These are phyloP conservation scores for Phytophthora cryptogea DNA, from an alignment of 352 stramenopile species.

Conservation along the genomic window DNA sequence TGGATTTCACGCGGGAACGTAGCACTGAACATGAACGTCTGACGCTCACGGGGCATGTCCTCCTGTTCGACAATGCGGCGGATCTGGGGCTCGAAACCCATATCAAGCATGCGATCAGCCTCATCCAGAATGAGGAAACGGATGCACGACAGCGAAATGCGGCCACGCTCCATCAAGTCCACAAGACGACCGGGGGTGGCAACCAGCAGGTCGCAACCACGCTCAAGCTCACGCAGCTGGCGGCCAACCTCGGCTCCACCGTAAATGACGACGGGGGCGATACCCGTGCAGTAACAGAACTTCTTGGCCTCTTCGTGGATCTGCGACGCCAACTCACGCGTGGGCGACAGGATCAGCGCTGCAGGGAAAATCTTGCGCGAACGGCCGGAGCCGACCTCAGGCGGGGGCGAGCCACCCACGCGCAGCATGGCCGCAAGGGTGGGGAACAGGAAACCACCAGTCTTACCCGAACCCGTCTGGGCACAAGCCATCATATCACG, in stretches of 20 bases:
- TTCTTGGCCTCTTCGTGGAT: constrained; percentile 96
- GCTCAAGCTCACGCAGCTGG: constrained; percentile 86
- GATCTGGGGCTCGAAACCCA: constrained; percentile 99
- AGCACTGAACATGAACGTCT: constrained; percentile 99
- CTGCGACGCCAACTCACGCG: constrained; percentile 94
- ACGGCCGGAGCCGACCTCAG: constrained; percentile 55
- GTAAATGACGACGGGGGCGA: constrained; percentile 95
- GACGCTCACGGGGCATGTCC: constrained; percentile 96
- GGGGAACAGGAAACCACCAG: constrained; percentile 96
- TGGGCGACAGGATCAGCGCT: constrained; percentile 94
- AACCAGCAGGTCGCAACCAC: constrained; percentile 97
- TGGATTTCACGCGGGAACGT: constrained; percentile 99
- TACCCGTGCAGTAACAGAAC: constrained; percentile 97
- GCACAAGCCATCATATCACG: constrained; percentile 99
- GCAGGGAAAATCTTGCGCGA: constrained; percentile 90
- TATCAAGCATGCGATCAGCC: constrained; percentile 99
- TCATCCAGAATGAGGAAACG: constrained; percentile 98
- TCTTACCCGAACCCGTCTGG: constrained; percentile 98
- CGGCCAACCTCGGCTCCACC: constrained; percentile 91
- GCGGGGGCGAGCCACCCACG: constrained; percentile 57
- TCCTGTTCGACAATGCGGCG: constrained; percentile 98
- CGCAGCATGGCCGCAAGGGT: constrained; percentile 97
- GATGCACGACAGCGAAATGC: constrained; percentile 91
- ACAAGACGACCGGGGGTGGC: constrained; percentile 97
- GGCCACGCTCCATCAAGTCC: constrained; percentile 95